Conservation (phyloP, 2,329 filamentous ascomycete genomes). For the Fusarium tanahbumbuense region DNA sequence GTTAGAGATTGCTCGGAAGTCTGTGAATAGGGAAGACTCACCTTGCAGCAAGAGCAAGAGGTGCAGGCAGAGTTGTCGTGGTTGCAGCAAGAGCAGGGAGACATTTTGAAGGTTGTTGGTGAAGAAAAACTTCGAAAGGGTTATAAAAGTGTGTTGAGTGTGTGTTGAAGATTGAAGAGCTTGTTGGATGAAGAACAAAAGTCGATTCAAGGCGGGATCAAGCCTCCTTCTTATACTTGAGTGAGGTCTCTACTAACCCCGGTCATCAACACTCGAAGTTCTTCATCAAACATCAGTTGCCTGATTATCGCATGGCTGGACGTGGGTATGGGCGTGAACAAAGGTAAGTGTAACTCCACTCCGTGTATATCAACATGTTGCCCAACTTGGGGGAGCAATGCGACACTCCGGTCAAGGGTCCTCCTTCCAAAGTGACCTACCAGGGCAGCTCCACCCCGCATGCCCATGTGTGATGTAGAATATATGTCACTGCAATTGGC, state of each 20-base stretch:
- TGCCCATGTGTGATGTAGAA: constrained; percentile 24
- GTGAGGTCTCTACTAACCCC: constrained; percentile 22
- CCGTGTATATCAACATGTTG: constrained; percentile 27
- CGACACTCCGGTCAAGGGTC: constrained; percentile 21
- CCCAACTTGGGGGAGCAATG: constrained; percentile 16
- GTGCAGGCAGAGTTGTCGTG: constrained; percentile 38
- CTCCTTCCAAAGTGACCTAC: constrained; percentile 16
- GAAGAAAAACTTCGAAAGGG: constrained; percentile 43
- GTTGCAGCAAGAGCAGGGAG: constrained; percentile 46
- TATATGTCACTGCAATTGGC: constrained; percentile 33
- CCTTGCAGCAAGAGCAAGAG: constrained; percentile 46
- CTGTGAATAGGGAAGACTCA: not conserved
- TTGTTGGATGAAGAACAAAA: constrained; percentile 44
- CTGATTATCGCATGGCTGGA: constrained; percentile 40
- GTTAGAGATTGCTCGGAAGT: constrained; percentile 10
- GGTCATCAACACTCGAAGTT: constrained; percentile 7
- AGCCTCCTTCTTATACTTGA: constrained; percentile 43
- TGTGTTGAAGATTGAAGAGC: constrained; percentile 35
- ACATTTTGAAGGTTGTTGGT: constrained; percentile 45
- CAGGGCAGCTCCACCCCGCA: constrained; percentile 37
- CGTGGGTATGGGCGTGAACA: constrained; percentile 32
- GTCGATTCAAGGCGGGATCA: constrained; percentile 27
- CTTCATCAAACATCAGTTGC: constrained; percentile 29
- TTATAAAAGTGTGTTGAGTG: constrained; percentile 34
- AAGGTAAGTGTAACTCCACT: constrained; percentile 34